Evolutionary conservation across 305 asterid species (phyloP).

Genomic region (Solanum aculeatissimum): DNA sequence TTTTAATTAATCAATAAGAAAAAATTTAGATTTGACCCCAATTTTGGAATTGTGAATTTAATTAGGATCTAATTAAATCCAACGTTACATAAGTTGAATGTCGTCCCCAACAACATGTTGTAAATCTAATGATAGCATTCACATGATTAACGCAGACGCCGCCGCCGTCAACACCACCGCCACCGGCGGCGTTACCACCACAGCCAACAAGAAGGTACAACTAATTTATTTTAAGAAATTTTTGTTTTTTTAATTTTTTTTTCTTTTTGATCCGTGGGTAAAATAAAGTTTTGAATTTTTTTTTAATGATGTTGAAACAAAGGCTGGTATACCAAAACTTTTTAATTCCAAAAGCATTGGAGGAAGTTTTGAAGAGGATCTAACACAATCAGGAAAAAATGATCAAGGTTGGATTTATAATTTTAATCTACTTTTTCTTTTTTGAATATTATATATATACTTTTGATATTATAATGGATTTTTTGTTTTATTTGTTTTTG

Average conservation of each 20-base stretch:
- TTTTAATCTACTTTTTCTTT: background rate
- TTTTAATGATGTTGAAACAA: background rate
- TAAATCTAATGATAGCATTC: conserved; percentile 6
- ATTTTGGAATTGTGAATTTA: background rate
- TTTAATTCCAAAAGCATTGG: conserved; percentile 36
- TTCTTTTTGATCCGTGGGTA: background rate
- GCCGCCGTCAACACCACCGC: conserved; percentile 10
- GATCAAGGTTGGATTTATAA: conserved; percentile 18
- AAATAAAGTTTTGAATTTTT: background rate
- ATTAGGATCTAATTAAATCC: background rate
- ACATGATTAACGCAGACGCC: conserved; percentile 23
- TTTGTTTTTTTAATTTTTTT: background rate
- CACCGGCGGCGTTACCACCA: background rate
- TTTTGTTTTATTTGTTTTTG: background rate
- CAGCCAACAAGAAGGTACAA: conserved; percentile 23
- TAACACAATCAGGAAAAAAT: conserved; percentile 25
- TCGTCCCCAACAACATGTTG: conserved; percentile 14
- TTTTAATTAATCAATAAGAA: background rate
- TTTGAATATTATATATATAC: background rate
- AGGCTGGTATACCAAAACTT: conserved; percentile 59
- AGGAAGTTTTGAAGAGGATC: conserved; percentile 45
- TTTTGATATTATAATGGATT: background rate
- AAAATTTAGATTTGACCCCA: background rate
- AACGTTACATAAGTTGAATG: background rate
- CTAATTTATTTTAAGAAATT: background rate